phyloP scores from a whole-genome alignment of 306 rosid genomes.

The Citrullus mucosospermus region DNA sequence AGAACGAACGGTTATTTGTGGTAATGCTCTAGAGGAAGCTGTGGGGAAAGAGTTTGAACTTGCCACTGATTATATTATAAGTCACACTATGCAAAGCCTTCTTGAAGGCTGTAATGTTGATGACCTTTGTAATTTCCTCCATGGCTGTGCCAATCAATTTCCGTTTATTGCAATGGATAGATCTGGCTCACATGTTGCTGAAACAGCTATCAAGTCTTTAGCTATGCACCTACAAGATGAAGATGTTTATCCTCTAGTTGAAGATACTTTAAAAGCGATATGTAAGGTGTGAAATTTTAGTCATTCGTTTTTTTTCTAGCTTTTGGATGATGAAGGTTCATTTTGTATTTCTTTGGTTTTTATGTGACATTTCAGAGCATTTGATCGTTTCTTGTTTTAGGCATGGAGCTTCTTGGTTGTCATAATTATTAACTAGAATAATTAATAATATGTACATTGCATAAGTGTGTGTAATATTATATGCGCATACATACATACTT shows the following conservation, averaged over 20 bases:
- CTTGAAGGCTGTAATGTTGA: conserved; percentile 52
- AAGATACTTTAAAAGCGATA: conserved; percentile 49
- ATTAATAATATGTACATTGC: neutral
- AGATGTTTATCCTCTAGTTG: conserved; percentile 26
- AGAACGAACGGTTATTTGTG: conserved; percentile 63
- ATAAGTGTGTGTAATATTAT: neutral
- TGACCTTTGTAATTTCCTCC: conserved; percentile 54
- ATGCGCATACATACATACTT: neutral
- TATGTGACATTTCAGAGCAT: neutral
- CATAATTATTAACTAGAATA: neutral
- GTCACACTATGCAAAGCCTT: conserved; percentile 76
- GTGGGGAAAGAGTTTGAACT: conserved; percentile 72
- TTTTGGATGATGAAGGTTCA: neutral
- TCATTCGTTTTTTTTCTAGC: neutral
- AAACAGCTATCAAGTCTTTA: conserved; percentile 56
- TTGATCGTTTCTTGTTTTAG: neutral
- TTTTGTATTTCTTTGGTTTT: neutral
- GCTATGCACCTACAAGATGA: conserved; percentile 45
- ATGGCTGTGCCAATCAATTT: conserved; percentile 37
- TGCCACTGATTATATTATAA: conserved; percentile 77
- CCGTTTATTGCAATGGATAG: conserved; percentile 72
- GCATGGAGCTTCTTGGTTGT: neutral
- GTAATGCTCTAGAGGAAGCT: conserved; percentile 72
- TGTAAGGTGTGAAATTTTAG: conserved; percentile 43
- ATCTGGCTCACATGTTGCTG: conserved; percentile 88